Base-by-base conservation (phyloP, 2,329 filamentous ascomycete genomes). In the Aspergillus sergii region DNA sequence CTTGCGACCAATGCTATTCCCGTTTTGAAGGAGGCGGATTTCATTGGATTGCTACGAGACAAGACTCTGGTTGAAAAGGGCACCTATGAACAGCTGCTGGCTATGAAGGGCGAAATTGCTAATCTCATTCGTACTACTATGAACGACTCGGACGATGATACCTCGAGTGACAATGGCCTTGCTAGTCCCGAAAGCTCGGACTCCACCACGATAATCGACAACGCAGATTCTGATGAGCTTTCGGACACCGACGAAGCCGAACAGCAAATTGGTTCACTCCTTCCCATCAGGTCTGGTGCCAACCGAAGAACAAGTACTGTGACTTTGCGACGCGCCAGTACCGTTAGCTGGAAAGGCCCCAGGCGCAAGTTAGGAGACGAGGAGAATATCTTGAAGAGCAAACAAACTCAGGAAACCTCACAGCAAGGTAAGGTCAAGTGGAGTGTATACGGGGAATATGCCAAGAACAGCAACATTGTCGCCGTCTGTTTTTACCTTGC, bases 401-500 rank as follows among this genome's bases (percentile, higher is more conserved):
- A 89, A 74, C 94, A 97, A 78, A 85, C 84, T 61, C 96, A 97
- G 79, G 95, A 99, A 77, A 90, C 91, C 69, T 86, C 88, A 2
- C 93, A 99, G 77, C 93, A 99, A 80, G 95, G 95, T 73, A 97
- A 98, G 77, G 95, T 99, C 70, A 98, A 97, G 79, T 98, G 95
- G 94, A 86, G 89, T 68, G 94, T 99, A 32, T 99, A 99, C 75
- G 83, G 84, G 21, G 94, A 97, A 79, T 99, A 99, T 73, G 96
- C 95, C 61, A 97, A 93, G 80, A 93, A 93, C 63, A 97, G 92
- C 82, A 97, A 98, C 76, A 79, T 97, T 19, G 82, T 87, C 61
- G 96, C 95, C 14, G 95, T 99, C 10, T 78, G 79, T 19, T 83
- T 97, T 68, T 99, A 98, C 77, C 72, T 96, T 19, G 53, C 90